Percentiles rank a stretch among this genome's conserved stretches.
These are phyloP conservation scores for Pyrenophora seminiperda DNA, from an alignment of 2,329 filamentous ascomycete species.

Conservation along the genomic window DNA sequence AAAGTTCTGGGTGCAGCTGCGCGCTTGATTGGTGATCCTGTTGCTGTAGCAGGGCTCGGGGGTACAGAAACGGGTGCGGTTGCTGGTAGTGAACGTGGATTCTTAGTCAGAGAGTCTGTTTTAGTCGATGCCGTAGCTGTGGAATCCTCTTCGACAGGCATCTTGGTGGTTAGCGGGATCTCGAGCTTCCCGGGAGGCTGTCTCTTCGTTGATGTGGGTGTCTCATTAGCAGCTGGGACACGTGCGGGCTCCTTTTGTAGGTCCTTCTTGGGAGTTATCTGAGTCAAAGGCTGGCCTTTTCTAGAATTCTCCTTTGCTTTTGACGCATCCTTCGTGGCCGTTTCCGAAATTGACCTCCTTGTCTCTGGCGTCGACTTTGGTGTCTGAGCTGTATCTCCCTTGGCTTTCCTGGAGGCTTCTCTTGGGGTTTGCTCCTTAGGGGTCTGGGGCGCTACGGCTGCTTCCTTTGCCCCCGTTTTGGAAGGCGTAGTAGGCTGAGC, in stretches of 20 bases:
- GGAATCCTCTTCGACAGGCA: constrained; percentile 26
- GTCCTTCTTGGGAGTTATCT: constrained; percentile 20
- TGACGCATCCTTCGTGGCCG: constrained; percentile 21
- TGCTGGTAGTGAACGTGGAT: constrained; percentile 30
- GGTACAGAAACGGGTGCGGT: constrained; percentile 57
- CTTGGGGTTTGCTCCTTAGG: constrained; percentile 14
- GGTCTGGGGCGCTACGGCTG: constrained; percentile 16
- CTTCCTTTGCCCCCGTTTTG: constrained; percentile 19
- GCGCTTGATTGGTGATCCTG: constrained; percentile 51
- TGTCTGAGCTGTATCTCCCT: constrained; percentile 8
- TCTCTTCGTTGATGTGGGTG: constrained; percentile 33
- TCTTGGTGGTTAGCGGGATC: constrained; percentile 49
- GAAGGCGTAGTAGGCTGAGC: constrained; percentile 29
- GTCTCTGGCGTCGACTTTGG: constrained; percentile 23
- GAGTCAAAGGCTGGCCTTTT: constrained; percentile 18
- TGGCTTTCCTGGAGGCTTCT: constrained; percentile 18
- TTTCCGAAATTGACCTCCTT: constrained; percentile 21
- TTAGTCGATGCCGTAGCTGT: constrained; percentile 23
- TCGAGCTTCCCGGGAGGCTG: constrained; percentile 56
- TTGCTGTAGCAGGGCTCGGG: constrained; percentile 60
- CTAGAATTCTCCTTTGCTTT: constrained; percentile 30
- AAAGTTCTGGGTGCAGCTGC: constrained; percentile 64
- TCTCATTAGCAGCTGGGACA: constrained; percentile 10
- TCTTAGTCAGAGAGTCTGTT: constrained; percentile 33
- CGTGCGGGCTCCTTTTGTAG: constrained; percentile 10